A percentile compares a stretch with the other conserved stretches of the same genome.
Evolutionary conservation across 805 yeast species (phyloP).

Genomic region (Saturnispora diversa): DNA sequence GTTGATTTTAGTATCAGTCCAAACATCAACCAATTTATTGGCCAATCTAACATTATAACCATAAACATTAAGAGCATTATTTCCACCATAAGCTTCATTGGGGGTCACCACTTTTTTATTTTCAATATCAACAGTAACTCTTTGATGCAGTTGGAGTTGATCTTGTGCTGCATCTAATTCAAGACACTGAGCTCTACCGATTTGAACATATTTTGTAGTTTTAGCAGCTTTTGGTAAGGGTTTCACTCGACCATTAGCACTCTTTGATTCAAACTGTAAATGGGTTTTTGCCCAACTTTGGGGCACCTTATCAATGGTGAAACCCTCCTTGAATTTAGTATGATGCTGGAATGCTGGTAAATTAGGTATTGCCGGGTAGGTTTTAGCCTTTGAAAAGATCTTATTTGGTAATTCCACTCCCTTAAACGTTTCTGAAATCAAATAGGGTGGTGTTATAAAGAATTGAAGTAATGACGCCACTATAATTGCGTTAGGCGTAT

Average conservation of each 20-base stretch:
- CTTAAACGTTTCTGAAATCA: slow-evolving; percentile 41
- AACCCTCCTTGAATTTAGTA: slow-evolving; percentile 50
- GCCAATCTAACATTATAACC: slow-evolving; percentile 9
- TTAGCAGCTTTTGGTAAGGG: slow-evolving; percentile 43
- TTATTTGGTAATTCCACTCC: slow-evolving; percentile 33
- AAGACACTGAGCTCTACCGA: slow-evolving; percentile 56
- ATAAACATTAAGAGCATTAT: not conserved
- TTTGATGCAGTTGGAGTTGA: slow-evolving; percentile 67
- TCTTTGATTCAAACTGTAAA: slow-evolving; percentile 29
- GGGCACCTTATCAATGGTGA: slow-evolving; percentile 38
- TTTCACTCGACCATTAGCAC: slow-evolving; percentile 30
- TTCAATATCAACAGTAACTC: slow-evolving; percentile 71
- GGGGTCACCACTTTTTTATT: slow-evolving; percentile 62
- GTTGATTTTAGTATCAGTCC: slow-evolving; percentile 6
- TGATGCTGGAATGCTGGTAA: slow-evolving; percentile 37
- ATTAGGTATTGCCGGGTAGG: slow-evolving; percentile 62
- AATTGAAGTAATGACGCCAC: slow-evolving; percentile 12
- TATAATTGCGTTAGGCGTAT: slow-evolving; percentile 13
- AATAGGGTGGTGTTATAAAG: slow-evolving; percentile 14
- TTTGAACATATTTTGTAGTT: slow-evolving; percentile 65
- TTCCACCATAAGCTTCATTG: slow-evolving; percentile 54
- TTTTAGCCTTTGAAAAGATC: slow-evolving; percentile 43
- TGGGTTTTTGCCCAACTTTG: slow-evolving; percentile 22
- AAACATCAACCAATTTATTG: slow-evolving; percentile 7
- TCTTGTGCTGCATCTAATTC: slow-evolving; percentile 53